phyloP scores from a whole-genome alignment of 805 yeast genomes.

The Kodamaea jinghongensis region DNA sequence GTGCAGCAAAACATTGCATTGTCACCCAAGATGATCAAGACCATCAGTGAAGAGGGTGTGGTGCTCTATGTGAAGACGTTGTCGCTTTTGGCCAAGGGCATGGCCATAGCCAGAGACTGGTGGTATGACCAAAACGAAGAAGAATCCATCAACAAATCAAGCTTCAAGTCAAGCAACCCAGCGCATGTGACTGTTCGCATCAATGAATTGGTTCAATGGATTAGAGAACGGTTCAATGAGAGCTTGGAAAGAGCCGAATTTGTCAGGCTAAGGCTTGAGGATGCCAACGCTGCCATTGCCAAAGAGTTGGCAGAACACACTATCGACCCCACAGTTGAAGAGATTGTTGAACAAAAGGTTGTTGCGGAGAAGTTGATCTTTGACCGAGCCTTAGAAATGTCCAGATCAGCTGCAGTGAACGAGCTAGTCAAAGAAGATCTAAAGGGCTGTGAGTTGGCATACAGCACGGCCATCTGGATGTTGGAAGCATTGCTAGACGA shows the following conservation, averaged over 20 bases:
- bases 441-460: slow-evolving; percentile 78
- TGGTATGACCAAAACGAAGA: slow-evolving; percentile 55
- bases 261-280: slow-evolving; percentile 55
- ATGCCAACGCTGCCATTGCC: slow-evolving; percentile 40
- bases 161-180: slow-evolving; percentile 19
- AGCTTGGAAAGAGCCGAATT: slow-evolving; percentile 85
- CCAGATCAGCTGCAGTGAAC: slow-evolving; percentile 85
- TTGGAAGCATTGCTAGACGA: slow-evolving; percentile 76
- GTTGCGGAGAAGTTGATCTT: slow-evolving; percentile 84
- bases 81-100: slow-evolving; percentile 78
- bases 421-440: slow-evolving; percentile 76
- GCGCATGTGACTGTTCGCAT: slow-evolving; percentile 36
- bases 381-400: slow-evolving; percentile 91
- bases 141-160: slow-evolving; percentile 13
- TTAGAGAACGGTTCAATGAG: slow-evolving; percentile 84
- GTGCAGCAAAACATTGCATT: slow-evolving; percentile 42
- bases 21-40: slow-evolving; percentile 55
- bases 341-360: slow-evolving; percentile 21
- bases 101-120: slow-evolving; percentile 86
- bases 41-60: slow-evolving; percentile 81
- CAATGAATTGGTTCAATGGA: slow-evolving; percentile 85
- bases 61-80: slow-evolving; percentile 81
- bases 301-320: slow-evolving; percentile 14
- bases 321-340: slow-evolving; percentile 1
- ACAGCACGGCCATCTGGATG: slow-evolving; percentile 95